These are phyloP conservation scores for Stentor roeselii DNA, from an alignment of 73 alveolate species.

Conservation along the genomic window DNA sequence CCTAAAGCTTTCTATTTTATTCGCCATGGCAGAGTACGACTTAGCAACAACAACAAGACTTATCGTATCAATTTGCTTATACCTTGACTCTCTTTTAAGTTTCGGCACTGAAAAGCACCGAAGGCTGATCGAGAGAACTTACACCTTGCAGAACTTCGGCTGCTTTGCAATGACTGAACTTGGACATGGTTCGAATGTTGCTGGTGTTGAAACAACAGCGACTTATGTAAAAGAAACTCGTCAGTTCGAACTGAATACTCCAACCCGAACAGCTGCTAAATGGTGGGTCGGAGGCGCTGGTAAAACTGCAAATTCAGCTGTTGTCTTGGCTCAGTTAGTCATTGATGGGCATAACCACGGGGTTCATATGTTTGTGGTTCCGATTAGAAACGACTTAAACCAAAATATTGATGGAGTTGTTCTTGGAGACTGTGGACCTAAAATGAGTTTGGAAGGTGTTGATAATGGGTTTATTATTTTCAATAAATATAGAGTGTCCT, in stretches of 20 bases:
- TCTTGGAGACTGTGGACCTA: conserved; percentile 86
- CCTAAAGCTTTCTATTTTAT: not conserved
- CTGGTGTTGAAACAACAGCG: conserved; percentile 74
- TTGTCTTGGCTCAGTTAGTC: conserved; percentile 63
- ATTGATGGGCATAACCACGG: conserved; percentile 62
- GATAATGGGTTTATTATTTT: conserved; percentile 79
- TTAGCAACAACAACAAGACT: not conserved
- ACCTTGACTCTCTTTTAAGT: not conserved
- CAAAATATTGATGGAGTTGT: conserved; percentile 60
- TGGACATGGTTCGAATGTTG: conserved; percentile 89
- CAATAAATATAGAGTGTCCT: conserved; percentile 63
- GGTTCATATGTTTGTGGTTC: conserved; percentile 74
- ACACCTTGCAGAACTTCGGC: not conserved
- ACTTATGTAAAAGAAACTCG: conserved; percentile 54
- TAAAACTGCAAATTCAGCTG: conserved; percentile 59
- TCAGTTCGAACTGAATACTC: conserved; percentile 72
- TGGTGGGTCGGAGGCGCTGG: conserved; percentile 87
- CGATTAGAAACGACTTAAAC: conserved; percentile 63
- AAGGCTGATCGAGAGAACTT: not conserved
- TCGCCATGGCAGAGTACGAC: not conserved
- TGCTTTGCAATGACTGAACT: conserved; percentile 52
- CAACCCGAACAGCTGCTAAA: conserved; percentile 60
- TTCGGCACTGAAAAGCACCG: not conserved
- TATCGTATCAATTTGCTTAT: not conserved
- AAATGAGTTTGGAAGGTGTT: conserved; percentile 67